Evolutionary conservation across 306 rosid species (phyloP).

Genomic region (Casuarina cunninghamiana): DNA sequence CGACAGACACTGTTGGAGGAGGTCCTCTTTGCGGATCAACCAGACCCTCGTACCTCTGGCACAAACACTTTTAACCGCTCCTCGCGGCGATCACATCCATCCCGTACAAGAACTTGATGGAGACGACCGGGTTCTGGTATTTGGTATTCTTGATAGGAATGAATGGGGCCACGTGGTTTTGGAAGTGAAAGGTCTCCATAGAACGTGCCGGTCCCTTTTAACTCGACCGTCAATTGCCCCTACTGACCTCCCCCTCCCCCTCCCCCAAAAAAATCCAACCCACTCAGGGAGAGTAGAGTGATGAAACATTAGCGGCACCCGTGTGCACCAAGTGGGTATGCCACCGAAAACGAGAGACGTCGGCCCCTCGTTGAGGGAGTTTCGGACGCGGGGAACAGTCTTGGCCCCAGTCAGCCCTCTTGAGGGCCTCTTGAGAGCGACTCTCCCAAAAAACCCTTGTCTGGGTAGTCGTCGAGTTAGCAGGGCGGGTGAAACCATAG

Average conservation of each 20-base stretch:
- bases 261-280: neutral
- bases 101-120: no score
- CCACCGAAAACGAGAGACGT: constrained; percentile 41
- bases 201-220: no score
- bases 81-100: neutral
- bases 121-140: no score
- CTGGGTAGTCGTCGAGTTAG: neutral
- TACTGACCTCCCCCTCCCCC: neutral
- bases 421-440: constrained; percentile 14
- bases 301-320: constrained; percentile 46
- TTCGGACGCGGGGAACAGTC: constrained; percentile 20
- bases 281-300: constrained; percentile 29
- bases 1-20: no score
- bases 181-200: no score
- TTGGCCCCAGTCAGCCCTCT: neutral
- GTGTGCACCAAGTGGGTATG: constrained; percentile 41
- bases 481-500: constrained; percentile 8
- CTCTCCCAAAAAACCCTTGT: constrained; percentile 21
- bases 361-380: constrained; percentile 14
- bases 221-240: neutral
- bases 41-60: no score
- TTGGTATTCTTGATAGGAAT: no score
- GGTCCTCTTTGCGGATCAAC: no score
- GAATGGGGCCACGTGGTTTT: no score
- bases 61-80: neutral